phyloP scores from a whole-genome alignment of 768 basidiomycete species.

The Hypsizygus marmoreus region DNA sequence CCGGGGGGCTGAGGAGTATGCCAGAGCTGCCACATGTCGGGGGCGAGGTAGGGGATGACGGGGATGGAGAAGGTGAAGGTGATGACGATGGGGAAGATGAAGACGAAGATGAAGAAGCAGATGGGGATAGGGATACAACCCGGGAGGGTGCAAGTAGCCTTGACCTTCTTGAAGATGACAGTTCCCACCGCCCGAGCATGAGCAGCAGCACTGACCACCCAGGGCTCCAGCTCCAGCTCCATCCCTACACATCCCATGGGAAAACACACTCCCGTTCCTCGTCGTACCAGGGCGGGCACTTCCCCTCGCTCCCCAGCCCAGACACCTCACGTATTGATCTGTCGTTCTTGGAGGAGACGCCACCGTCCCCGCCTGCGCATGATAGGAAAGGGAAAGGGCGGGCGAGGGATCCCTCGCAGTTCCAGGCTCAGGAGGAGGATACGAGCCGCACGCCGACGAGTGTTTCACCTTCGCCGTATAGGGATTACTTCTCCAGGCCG shows the following conservation, averaged over 20 bases:
- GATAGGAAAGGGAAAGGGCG: constrained; percentile 28
- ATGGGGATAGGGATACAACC: constrained; percentile 9
- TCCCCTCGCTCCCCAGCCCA: constrained; percentile 24
- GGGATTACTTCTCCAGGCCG: constrained; percentile 7
- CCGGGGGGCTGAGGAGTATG: constrained; percentile 50
- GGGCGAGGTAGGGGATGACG: constrained; percentile 34
- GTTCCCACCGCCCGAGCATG: constrained; percentile 7
- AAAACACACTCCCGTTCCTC: constrained; percentile 23
- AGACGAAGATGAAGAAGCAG: constrained; percentile 18
- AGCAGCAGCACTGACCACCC: constrained; percentile 4
- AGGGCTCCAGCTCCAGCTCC: neutral
- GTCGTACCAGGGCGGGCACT: constrained; percentile 21
- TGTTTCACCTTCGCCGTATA: constrained; percentile 7
- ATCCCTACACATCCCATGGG: neutral
- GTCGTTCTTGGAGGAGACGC: constrained; percentile 30
- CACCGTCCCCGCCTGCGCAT: constrained; percentile 2
- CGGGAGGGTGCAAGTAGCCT: constrained; percentile 2
- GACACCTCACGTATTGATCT: constrained; percentile 35
- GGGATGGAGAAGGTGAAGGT: constrained; percentile 34
- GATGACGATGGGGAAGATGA: constrained; percentile 32
- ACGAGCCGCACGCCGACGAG: constrained; percentile 24
- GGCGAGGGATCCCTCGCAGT: neutral
- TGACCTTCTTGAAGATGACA: constrained; percentile 2
- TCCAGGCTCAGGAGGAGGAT: constrained; percentile 11
- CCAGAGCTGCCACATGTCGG: constrained; percentile 50